These are phyloP conservation scores for Tulasnella sp. DNA, from an alignment of 768 basidiomycete genomes.

Conservation along the genomic window DNA sequence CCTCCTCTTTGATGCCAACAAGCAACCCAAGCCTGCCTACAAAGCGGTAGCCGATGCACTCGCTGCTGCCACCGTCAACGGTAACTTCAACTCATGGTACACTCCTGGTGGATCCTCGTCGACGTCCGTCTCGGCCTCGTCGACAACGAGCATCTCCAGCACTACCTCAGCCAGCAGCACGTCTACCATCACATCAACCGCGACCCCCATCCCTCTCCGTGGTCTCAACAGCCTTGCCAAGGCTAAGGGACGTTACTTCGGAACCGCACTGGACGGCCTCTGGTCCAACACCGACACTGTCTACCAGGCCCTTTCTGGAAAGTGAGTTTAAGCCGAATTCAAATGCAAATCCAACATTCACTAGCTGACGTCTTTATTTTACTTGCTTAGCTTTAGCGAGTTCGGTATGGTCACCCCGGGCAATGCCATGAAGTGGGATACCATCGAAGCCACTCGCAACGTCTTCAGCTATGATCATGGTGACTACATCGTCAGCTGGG, in stretches of 20 bases:
- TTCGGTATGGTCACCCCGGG: slow-evolving; percentile 18
- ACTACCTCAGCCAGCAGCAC: neutral
- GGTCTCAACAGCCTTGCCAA: slow-evolving; percentile 12
- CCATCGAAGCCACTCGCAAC: neutral
- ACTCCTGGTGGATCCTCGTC: neutral
- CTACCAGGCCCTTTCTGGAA: slow-evolving; percentile 19
- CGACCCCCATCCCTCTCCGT: slow-evolving; percentile 1
- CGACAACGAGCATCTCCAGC: neutral
- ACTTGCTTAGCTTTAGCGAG: neutral
- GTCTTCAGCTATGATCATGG: neutral
- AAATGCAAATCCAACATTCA: neutral
- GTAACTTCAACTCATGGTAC: slow-evolving; percentile 1
- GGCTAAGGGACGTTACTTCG: slow-evolving; percentile 20
- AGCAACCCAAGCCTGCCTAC: slow-evolving; percentile 19
- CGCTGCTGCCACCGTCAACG: neutral
- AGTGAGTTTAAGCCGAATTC: neutral
- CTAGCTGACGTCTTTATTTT: neutral
- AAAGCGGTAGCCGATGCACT: slow-evolving; percentile 17
- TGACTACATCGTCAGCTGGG: slow-evolving; percentile 8
- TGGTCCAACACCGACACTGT: slow-evolving; percentile 14
- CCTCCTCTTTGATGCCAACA: slow-evolving; percentile 21
- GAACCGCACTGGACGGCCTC: slow-evolving; percentile 16
- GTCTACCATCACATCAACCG: neutral
- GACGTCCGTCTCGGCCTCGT: neutral
- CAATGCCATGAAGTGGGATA: slow-evolving; percentile 18